phyloP scores from a whole-genome alignment of 345 rosid genomes.

The Brassica incana region DNA sequence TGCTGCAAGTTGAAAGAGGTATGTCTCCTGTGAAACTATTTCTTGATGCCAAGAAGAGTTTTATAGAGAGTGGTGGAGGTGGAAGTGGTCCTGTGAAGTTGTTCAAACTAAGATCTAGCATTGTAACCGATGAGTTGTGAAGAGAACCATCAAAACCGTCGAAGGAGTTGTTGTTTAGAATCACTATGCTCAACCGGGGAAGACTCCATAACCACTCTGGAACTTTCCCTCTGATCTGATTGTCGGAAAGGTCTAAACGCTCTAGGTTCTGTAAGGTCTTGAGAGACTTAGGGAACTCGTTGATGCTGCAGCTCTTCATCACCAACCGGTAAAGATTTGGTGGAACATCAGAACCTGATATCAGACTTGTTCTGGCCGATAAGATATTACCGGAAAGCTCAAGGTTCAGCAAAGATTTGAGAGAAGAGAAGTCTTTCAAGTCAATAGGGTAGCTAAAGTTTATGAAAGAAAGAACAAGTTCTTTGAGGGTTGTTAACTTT shows the following conservation, averaged over 20 bases:
- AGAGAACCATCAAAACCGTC: neutral
- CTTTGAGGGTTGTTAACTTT: neutral
- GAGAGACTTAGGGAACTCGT: neutral
- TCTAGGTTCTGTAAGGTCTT: neutral
- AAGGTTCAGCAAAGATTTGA: neutral
- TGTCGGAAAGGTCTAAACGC: conserved; percentile 13
- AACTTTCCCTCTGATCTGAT: conserved; percentile 15
- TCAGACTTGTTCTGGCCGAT: neutral
- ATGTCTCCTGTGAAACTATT: conserved; percentile 1
- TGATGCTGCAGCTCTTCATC: conserved; percentile 10
- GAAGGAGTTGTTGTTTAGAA: neutral
- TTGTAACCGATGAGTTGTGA: neutral
- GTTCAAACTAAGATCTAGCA: neutral
- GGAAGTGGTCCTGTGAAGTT: conserved; percentile 5
- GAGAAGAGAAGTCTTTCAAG: conserved; percentile 16
- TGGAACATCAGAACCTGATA: neutral
- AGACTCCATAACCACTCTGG: conserved; percentile 19
- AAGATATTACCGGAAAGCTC: conserved; percentile 1
- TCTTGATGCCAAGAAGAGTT: neutral
- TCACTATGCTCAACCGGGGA: neutral
- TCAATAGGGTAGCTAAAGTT: conserved; percentile 4
- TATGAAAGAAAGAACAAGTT: conserved; percentile 10
- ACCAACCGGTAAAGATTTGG: neutral
- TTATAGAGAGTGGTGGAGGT: neutral
- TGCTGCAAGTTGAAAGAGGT: conserved; percentile 1